A percentile compares a stretch with the other conserved stretches of the same genome.
These are phyloP conservation scores for Suillus americanus DNA, from an alignment of 768 basidiomycete genomes.

Conservation along the genomic window DNA sequence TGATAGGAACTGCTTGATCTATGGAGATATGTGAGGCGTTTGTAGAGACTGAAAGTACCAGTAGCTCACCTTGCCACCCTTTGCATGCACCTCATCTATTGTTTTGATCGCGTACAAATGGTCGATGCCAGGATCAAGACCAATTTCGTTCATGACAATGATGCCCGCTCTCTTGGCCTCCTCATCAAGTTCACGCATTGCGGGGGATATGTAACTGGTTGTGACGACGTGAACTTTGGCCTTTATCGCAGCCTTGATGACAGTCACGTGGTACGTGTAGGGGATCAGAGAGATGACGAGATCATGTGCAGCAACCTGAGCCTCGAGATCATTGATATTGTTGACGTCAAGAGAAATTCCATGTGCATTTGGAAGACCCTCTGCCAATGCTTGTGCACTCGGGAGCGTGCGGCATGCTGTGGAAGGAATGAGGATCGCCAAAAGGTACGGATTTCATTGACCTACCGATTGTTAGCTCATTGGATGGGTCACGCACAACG, in stretches of 20 bases:
- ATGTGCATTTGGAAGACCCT: conserved; percentile 65
- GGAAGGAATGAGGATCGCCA: not conserved
- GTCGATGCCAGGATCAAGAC: conserved; percentile 94
- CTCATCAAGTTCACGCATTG: conserved; percentile 83
- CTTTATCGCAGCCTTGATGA: conserved; percentile 85
- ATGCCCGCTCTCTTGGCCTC: conserved; percentile 86
- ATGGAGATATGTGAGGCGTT: not conserved
- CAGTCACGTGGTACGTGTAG: conserved; percentile 84
- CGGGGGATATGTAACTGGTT: conserved; percentile 91
- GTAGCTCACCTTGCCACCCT: conserved; percentile 81
- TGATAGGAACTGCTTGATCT: conserved; percentile 90
- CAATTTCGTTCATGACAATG: conserved; percentile 96
- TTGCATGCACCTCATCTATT: conserved; percentile 89
- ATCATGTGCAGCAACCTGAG: conserved; percentile 81
- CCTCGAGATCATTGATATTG: conserved; percentile 69
- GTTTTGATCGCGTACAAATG: conserved; percentile 94
- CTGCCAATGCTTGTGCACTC: conserved; percentile 68
- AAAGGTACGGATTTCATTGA: conserved; percentile 4
- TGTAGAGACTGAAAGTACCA: not conserved
- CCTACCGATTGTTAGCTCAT: conserved; percentile 83
- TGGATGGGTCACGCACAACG: conserved; percentile 75
- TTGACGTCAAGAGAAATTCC: conserved; percentile 83
- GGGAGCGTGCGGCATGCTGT: conserved; percentile 86
- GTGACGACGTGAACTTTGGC: conserved; percentile 93
- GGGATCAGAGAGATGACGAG: conserved; percentile 97